Conservation (phyloP, 768 basidiomycete species). For the Tylopilus felleus region DNA sequence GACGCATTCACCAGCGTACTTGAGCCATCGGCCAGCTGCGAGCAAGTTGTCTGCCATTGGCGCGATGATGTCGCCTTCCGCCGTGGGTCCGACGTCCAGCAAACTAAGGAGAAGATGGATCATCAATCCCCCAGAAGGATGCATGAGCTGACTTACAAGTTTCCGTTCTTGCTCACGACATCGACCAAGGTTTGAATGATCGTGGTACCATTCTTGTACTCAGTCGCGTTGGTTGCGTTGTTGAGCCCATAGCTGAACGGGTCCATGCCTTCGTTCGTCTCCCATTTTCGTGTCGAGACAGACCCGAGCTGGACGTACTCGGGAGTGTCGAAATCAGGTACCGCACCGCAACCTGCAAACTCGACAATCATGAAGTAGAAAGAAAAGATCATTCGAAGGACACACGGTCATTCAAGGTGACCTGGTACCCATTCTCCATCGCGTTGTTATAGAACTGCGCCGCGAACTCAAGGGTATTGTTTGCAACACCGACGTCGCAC, state of each 20-base stretch:
- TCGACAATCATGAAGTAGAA: conserved; percentile 22
- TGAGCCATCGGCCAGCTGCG: conserved; percentile 41
- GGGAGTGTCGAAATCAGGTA: conserved; percentile 54
- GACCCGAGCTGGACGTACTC: conserved; percentile 38
- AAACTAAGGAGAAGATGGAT: conserved; percentile 31
- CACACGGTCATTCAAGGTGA: conserved; percentile 35
- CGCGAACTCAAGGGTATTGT: too few species aligned
- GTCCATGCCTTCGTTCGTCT: conserved; percentile 58
- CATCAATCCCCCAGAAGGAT: too few species aligned
- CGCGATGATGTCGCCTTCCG: conserved; percentile 50
- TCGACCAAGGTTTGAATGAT: conserved; percentile 42
- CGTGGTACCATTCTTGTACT: conserved; percentile 36
- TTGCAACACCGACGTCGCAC: too few species aligned
- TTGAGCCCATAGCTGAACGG: conserved; percentile 50
- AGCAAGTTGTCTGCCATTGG: conserved; percentile 46
- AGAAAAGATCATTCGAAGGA: too few species aligned
- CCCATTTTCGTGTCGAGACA: conserved; percentile 43
- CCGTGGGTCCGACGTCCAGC: conserved; percentile 40
- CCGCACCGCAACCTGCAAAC: conserved; percentile 42
- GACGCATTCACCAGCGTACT: conserved; percentile 47
- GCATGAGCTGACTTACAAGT: conserved; percentile 40
- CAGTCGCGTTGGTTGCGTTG: conserved; percentile 36
- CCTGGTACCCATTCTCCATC: conserved; percentile 31
- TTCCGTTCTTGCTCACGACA: conserved; percentile 60
- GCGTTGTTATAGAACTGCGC: too few species aligned